Evolutionary conservation across 2,329 filamentous ascomycete genomes (phyloP).

Genomic region (Clonostachys rhizophaga): DNA sequence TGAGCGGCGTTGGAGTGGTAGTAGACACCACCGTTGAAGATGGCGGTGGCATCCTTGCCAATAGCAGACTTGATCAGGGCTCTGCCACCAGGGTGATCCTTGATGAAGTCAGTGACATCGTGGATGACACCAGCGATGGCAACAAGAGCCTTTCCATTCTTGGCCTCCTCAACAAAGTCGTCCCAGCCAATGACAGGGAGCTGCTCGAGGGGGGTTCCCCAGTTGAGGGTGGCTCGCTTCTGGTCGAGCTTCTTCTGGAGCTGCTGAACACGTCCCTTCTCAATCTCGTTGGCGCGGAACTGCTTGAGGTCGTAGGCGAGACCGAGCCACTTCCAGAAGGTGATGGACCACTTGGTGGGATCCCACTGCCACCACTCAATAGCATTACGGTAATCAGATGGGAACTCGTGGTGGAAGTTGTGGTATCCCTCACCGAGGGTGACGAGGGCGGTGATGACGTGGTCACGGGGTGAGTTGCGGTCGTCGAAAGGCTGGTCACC

Average conservation of each 20-base stretch:
- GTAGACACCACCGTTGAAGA: conserved; percentile 91
- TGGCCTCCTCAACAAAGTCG: conserved; percentile 73
- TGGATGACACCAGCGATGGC: conserved; percentile 82
- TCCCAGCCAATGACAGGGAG: conserved; percentile 85
- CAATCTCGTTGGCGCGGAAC: conserved; percentile 88
- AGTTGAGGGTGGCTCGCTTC: conserved; percentile 77
- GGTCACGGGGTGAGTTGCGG: conserved; percentile 85
- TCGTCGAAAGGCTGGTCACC: conserved; percentile 91
- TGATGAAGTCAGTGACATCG: conserved; percentile 79
- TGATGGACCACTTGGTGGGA: conserved; percentile 88
- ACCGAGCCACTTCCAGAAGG: conserved; percentile 77
- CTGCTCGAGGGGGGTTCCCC: conserved; percentile 81
- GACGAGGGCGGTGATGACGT: conserved; percentile 79
- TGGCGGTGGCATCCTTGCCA: conserved; percentile 83
- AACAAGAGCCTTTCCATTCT: conserved; percentile 70
- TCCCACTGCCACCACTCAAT: conserved; percentile 91
- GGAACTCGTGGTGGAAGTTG: conserved; percentile 96
- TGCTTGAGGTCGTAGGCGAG: conserved; percentile 85
- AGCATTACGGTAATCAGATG: conserved; percentile 87
- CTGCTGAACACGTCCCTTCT: conserved; percentile 86
- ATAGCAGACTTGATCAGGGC: conserved; percentile 78
- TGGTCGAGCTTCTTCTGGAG: conserved; percentile 90
- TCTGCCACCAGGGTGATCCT: conserved; percentile 86
- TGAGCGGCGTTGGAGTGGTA: conserved; percentile 86
- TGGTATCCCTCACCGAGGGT: conserved; percentile 89